Evolutionary conservation across 2,329 filamentous ascomycete genomes (phyloP), one percentile per base, ranked within the genome.

Genomic region (Pseudogymnoascus sp.): DNA sequence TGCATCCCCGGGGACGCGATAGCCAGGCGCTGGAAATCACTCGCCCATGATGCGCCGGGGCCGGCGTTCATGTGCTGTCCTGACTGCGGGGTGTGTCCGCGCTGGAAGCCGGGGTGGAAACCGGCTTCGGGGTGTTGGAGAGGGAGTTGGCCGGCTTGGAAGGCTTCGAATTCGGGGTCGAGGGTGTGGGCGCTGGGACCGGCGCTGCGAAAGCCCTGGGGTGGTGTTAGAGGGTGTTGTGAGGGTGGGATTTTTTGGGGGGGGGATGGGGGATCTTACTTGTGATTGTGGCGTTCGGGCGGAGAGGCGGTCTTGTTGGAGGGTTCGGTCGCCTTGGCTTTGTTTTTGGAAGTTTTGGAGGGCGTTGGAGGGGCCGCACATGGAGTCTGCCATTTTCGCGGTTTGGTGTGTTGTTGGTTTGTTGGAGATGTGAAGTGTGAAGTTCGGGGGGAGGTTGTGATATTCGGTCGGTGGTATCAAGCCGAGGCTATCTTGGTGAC

Each of bases 291-390:
- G 76, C 63, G 81, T 79, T 65, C 82, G 80, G 8, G 80, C 77
- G 37, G 80, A 75, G 42, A 89, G 73, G 57, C 86, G 83, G 74
- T 91, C 88, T 75, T 90, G 87, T 73, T 90, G 87, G 64, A 90
- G 78, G 7, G 86, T 87, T 64, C 86, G 79, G 73, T 90, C 87
- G 66, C 83, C 78, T 45, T 83, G 80, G 10, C 81, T 79, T 75
- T 90, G 86, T 74, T 90, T 89, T 73, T 88, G 85, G 74, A 90
- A 86, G 70, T 83, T 87, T 70, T 89, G 85, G 40, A 90, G 81
- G 67, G 87, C 81, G 75, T 89, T 91, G 8, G 87, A 88, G 12
- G 87, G 87, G 64, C 87, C 87, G 74, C 87, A 91, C 62, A 89
- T 78, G 69, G 83, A 80, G 71, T 89, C 86, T 62, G 83, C 79